phyloP scores from a whole-genome alignment of 257 asterid species.

The Perilla frutescens region DNA sequence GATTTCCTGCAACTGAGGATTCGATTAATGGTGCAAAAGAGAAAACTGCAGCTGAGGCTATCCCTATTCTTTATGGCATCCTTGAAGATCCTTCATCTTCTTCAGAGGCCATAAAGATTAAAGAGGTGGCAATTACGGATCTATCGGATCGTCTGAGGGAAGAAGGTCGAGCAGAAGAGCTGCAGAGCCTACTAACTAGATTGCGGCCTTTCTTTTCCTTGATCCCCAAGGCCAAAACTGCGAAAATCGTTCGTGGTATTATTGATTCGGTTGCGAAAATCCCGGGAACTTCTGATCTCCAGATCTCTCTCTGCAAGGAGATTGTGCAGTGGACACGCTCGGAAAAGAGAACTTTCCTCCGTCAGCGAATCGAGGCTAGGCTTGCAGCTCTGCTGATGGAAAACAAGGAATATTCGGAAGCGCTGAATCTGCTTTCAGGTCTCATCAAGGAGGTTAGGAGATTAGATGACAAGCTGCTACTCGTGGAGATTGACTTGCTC shows the following conservation, averaged over 20 bases:
- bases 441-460: conserved; percentile 69
- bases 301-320: conserved; percentile 67
- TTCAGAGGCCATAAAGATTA: no score
- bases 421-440: conserved; percentile 64
- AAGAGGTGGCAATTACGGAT: neutral
- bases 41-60: no score
- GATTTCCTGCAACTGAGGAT: conserved; percentile 52
- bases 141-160: conserved; percentile 63
- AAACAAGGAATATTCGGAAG: conserved; percentile 62
- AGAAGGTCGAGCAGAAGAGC: conserved; percentile 61
- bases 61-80: no score
- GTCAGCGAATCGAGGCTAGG: conserved; percentile 65
- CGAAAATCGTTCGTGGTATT: conserved; percentile 60
- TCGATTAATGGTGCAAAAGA: conserved; percentile 62
- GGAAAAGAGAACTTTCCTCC: conserved; percentile 66
- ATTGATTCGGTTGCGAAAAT: conserved; percentile 66
- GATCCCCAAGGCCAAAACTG: conserved; percentile 75
- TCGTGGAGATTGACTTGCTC: conserved; percentile 66
- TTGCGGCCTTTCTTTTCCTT: conserved; percentile 63
- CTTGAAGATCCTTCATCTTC: no score
- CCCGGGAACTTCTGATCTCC: conserved; percentile 68
- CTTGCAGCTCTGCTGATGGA: conserved; percentile 68
- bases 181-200: conserved; percentile 50
- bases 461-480: conserved; percentile 63
- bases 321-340: conserved; percentile 67